Evolutionary conservation across 2,329 filamentous ascomycete genomes (phyloP).

Genomic region (Aquanectria penicillioides): DNA sequence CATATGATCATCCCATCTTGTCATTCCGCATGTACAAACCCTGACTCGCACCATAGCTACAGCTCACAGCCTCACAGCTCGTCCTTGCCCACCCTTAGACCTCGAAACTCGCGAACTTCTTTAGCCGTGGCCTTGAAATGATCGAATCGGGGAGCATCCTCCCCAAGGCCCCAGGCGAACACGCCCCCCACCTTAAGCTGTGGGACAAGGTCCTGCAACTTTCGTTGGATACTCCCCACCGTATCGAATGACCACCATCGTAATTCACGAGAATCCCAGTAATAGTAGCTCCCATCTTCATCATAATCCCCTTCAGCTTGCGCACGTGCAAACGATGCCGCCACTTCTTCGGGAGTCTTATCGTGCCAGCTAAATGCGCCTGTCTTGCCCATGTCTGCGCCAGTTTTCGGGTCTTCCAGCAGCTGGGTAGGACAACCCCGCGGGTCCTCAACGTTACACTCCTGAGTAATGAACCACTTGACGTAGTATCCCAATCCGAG

Average conservation of each 20-base stretch:
- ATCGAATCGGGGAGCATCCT: constrained; percentile 64
- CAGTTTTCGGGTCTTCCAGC: constrained; percentile 68
- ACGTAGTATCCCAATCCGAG: constrained; percentile 75
- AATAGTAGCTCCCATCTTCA: constrained; percentile 75
- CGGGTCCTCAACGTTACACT: constrained; percentile 53
- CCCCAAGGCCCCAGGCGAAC: constrained; percentile 80
- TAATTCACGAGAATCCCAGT: constrained; percentile 67
- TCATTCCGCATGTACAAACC: no score
- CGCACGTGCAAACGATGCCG: constrained; percentile 67
- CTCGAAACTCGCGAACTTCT: constrained; percentile 31
- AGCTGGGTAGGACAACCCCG: constrained; percentile 64
- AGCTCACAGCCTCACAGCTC: no score
- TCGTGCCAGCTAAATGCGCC: constrained; percentile 71
- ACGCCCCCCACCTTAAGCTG: constrained; percentile 71
- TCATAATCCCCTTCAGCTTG: constrained; percentile 59
- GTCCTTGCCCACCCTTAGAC: constrained; percentile 33
- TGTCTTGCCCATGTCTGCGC: constrained; percentile 66
- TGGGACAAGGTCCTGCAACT: constrained; percentile 69
- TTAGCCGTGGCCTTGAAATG: constrained; percentile 51
- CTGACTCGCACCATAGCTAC: no score
- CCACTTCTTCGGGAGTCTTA: constrained; percentile 61
- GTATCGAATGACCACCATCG: constrained; percentile 83
- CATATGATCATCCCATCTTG: constrained; percentile 16
- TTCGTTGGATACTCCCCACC: constrained; percentile 65
- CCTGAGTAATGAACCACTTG: constrained; percentile 69